These are phyloP conservation scores for Chimonanthus praecox DNA, from an alignment of 164 flowering plant genomes.

Conservation along the genomic window DNA sequence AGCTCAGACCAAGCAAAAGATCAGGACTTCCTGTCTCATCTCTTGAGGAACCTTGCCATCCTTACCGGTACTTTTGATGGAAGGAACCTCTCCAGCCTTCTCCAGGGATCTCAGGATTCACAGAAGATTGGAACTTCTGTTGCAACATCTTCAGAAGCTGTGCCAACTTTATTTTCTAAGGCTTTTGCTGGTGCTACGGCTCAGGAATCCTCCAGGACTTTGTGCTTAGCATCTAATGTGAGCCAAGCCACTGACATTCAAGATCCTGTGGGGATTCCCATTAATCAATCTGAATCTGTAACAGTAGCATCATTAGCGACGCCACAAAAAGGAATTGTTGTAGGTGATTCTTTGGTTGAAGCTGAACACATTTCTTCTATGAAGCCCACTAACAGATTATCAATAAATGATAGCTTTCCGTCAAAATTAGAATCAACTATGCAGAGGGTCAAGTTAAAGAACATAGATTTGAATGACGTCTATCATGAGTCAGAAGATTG, in stretches of 20 bases:
- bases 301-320: constrained; percentile 22
- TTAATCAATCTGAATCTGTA: constrained; percentile 7
- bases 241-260: constrained; percentile 7
- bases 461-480: constrained; percentile 68
- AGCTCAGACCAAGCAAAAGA: constrained; percentile 39
- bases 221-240: constrained; percentile 10
- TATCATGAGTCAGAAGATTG: constrained; percentile 63
- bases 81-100: constrained; percentile 28
- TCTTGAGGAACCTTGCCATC: constrained; percentile 48
- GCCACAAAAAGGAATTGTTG: constrained; percentile 15
- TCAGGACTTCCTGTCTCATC: constrained; percentile 59
- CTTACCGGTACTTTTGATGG: constrained; percentile 31
- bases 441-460: constrained; percentile 33
- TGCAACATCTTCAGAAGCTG: constrained; percentile 20
- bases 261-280: constrained; percentile 6
- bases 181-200: constrained; percentile 8
- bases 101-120: constrained; percentile 30
- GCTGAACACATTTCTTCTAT: constrained; percentile 18
- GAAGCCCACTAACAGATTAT: constrained; percentile 13
- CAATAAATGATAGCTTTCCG: constrained; percentile 18
- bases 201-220: constrained; percentile 10
- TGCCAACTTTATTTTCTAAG: constrained; percentile 25
- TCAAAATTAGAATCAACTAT: constrained; percentile 18
- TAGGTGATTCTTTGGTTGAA: constrained; percentile 17
- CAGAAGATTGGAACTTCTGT: constrained; percentile 25